A percentile compares a stretch with the other conserved stretches of the same genome.
These are phyloP conservation scores for Leccinum uliginosum DNA, from an alignment of 768 basidiomycete genomes.

Conservation along the genomic window DNA sequence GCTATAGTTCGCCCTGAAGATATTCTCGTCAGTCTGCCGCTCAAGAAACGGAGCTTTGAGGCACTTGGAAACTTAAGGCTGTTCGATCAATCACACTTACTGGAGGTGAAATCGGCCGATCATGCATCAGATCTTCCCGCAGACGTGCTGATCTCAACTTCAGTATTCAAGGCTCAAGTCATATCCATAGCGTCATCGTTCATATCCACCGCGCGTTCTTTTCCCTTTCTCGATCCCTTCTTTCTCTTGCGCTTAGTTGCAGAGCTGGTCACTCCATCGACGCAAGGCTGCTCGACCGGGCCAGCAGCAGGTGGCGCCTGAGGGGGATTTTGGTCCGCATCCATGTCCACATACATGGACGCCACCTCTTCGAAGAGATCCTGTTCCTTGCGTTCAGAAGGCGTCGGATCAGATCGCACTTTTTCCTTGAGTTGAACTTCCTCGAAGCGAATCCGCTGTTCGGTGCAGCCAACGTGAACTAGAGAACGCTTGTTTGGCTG, in stretches of 20 bases:
- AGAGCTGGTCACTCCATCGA: background rate
- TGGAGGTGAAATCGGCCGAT: no score
- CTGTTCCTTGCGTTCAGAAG: constrained; percentile 2
- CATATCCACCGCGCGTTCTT: constrained; percentile 23
- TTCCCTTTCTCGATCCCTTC: constrained; percentile 21
- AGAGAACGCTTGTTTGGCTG: constrained; percentile 47
- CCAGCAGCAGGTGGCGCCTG: background rate
- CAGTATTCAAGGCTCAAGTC: background rate
- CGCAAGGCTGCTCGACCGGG: background rate
- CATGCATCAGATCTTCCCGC: no score
- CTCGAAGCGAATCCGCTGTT: constrained; percentile 67
- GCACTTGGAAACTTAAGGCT: no score
- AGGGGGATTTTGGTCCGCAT: background rate
- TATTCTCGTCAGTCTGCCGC: no score
- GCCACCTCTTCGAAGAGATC: constrained; percentile 19
- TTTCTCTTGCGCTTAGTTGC: constrained; percentile 12
- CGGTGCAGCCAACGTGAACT: constrained; percentile 42
- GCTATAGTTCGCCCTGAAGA: no score
- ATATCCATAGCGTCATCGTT: constrained; percentile 18
- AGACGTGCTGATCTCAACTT: background rate
- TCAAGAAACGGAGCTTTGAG: no score
- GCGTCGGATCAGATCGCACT: constrained; percentile 29
- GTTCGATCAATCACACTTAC: no score
- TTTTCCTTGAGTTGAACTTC: constrained; percentile 54
- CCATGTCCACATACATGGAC: constrained; percentile 17